Evolutionary conservation across 1,139 yeast species (phyloP).

Genomic region (Lodderomyces metapsilosis): DNA sequence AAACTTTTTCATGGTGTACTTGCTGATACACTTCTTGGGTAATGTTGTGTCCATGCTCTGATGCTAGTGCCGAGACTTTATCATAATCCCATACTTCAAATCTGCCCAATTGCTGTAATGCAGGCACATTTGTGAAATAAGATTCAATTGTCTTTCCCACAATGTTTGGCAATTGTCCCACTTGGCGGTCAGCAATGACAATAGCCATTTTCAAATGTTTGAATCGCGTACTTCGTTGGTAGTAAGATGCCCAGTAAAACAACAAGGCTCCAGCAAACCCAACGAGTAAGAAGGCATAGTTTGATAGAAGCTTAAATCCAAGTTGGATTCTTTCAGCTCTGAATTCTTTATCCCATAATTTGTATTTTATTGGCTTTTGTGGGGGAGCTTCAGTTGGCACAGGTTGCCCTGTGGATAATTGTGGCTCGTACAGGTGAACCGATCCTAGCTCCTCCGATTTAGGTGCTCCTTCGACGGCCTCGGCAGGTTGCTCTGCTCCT

Average conservation of each 20-base stretch:
- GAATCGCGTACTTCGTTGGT: slow-evolving; percentile 19
- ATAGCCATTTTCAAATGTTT: slow-evolving; percentile 25
- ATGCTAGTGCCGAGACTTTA: slow-evolving; percentile 19
- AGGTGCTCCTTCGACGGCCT: neutral
- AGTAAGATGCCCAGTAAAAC: slow-evolving; percentile 35
- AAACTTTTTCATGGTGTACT: slow-evolving; percentile 31
- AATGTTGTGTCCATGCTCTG: slow-evolving; percentile 19
- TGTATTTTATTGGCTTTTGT: slow-evolving; percentile 16
- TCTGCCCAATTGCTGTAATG: slow-evolving; percentile 21
- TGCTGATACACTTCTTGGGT: slow-evolving; percentile 28
- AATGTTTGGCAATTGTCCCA: slow-evolving; percentile 23
- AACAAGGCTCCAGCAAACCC: slow-evolving; percentile 26
- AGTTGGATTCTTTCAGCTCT: slow-evolving; percentile 20
- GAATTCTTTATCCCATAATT: slow-evolving; percentile 31
- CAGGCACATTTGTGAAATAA: slow-evolving; percentile 25
- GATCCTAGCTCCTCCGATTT: neutral
- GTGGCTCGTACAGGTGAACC: neutral
- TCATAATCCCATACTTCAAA: slow-evolving; percentile 24
- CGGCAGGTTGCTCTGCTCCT: slow-evolving; percentile 14
- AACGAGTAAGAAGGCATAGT: slow-evolving; percentile 23
- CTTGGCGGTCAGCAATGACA: slow-evolving; percentile 25
- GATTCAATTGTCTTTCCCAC: slow-evolving; percentile 23
- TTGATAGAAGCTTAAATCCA: slow-evolving; percentile 18
- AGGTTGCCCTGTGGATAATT: neutral
- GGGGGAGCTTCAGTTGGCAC: neutral